These are phyloP conservation scores for Rutstroemia sp. DNA, from an alignment of 2,329 filamentous ascomycete species.

Conservation along the genomic window DNA sequence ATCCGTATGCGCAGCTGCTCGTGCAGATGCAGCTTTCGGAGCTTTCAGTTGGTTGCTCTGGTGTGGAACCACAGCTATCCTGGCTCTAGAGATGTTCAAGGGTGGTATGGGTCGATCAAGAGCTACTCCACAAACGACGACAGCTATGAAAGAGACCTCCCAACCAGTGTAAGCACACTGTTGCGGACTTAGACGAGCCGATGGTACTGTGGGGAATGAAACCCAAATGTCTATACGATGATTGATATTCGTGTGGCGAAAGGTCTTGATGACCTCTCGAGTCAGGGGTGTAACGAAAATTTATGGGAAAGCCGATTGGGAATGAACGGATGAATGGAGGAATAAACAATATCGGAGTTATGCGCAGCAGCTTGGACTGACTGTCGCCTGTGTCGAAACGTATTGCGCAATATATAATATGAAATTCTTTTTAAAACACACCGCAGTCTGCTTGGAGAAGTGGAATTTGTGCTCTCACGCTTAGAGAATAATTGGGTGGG, in stretches of 20 bases:
- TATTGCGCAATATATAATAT: constrained; percentile 3
- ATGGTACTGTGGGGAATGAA: not conserved
- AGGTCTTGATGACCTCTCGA: constrained; percentile 4
- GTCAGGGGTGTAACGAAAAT: not conserved
- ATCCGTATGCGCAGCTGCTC: constrained; percentile 47
- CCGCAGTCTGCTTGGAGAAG: too few species aligned
- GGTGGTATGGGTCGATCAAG: constrained; percentile 25
- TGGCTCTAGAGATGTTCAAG: constrained; percentile 41
- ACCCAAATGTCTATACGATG: too few species aligned
- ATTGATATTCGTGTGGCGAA: not conserved
- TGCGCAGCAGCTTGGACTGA: constrained; percentile 5
- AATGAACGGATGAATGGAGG: not conserved
- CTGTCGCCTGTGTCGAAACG: not conserved
- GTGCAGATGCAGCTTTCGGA: constrained; percentile 46
- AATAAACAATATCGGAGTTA: not conserved
- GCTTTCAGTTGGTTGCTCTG: constrained; percentile 47
- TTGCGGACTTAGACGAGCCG: not conserved
- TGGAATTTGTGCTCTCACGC: too few species aligned
- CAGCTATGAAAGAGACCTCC: constrained; percentile 25
- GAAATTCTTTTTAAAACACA: not conserved
- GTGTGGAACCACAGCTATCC: constrained; percentile 40
- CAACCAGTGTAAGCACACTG: not conserved
- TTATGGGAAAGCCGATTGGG: not conserved
- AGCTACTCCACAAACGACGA: constrained; percentile 22
- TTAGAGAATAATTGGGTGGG: too few species aligned